Conservation (phyloP, 768 basidiomycete genomes). For the Leccinum boreale region DNA sequence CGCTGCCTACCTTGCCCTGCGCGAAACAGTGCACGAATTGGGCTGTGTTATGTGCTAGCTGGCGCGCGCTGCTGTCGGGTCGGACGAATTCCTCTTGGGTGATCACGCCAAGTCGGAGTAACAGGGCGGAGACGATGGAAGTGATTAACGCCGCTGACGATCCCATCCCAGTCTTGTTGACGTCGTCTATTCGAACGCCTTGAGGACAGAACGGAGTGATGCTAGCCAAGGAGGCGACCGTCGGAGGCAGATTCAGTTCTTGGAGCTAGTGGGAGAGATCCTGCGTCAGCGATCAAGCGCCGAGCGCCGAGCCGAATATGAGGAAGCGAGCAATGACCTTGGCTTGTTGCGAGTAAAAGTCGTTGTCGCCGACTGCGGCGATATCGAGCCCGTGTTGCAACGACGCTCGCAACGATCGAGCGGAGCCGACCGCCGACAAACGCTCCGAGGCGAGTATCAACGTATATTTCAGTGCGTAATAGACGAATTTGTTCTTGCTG, state of each 20-base stretch:
- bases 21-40: conserved; percentile 96
- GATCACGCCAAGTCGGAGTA: conserved; percentile 71
- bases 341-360: conserved; percentile 89
- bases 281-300: conserved; percentile 3
- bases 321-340: conserved; percentile 48
- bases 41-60: conserved; percentile 85
- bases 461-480: conserved; percentile 80
- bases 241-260: conserved; percentile 56
- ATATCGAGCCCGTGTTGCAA: conserved; percentile 66
- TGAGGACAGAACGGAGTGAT: conserved; percentile 78
- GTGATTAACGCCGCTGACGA: conserved; percentile 97
- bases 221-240: conserved; percentile 57
- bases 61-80: conserved; percentile 43
- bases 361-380: conserved; percentile 88
- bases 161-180: conserved; percentile 98
- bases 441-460: conserved; percentile 63
- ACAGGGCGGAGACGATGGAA: conserved; percentile 82
- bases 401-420: conserved; percentile 37
- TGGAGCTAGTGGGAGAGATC: conserved; percentile 48
- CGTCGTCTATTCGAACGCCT: conserved; percentile 62
- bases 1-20: conserved; percentile 97
- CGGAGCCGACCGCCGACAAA: conserved; percentile 28
- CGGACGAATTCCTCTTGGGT: conserved; percentile 45
- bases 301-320: neutral
- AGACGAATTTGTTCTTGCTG: conserved; percentile 88